Base-by-base conservation (phyloP, 139 green algal species). In the Chlorella sorokiniana region DNA sequence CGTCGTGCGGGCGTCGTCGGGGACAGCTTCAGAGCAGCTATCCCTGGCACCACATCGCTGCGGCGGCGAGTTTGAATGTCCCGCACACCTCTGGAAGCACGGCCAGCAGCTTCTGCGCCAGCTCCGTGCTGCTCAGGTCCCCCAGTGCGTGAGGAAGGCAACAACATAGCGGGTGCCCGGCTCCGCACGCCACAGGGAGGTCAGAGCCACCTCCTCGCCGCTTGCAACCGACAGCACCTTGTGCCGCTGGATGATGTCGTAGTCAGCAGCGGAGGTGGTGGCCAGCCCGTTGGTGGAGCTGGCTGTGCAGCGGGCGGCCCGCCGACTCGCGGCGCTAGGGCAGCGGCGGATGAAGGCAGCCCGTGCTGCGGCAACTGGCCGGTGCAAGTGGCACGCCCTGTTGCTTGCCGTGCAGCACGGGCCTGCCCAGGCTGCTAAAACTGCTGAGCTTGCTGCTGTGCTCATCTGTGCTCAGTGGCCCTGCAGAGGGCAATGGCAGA, bases 81-180 rank as follows among this genome's bases (percentile, higher is more conserved):
- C 38, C 37, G 44, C 62, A 16, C 51, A 69, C 78, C 78, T 83
- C 14, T 44, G 65, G 51, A 51, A 78, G 62, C 38, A 83, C 63
- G 29, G 90, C 75, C 25, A 86, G 61, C 3, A 96, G 86, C 81
- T 90, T 91, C 83, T 93, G 90, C 0, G 86, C 93, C 23, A 90
- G 86, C 73, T 96, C 92, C 87, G 89, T 94, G 41, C 65, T 88
- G 68, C 74, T 88, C 23, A 95, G 84, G 83, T 95, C 93, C 14
- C 86, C 93, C 81, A 95, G 71, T 96, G 93, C 0, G 92, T 95
- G 25, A 96, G 81, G 83, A 92, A 94, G 11, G 82, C 62, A 2
- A 95, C 65, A 0, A 93, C 38, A 37, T 77, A 88, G 35, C 61
- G 56, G 1, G 18, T 64, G 41, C 69, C 69, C 0, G 78, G 67